Evolutionary conservation across 306 rosid genomes (phyloP), one percentile per base, ranked within the genome.

Genomic region (Cucurbita moschata): DNA sequence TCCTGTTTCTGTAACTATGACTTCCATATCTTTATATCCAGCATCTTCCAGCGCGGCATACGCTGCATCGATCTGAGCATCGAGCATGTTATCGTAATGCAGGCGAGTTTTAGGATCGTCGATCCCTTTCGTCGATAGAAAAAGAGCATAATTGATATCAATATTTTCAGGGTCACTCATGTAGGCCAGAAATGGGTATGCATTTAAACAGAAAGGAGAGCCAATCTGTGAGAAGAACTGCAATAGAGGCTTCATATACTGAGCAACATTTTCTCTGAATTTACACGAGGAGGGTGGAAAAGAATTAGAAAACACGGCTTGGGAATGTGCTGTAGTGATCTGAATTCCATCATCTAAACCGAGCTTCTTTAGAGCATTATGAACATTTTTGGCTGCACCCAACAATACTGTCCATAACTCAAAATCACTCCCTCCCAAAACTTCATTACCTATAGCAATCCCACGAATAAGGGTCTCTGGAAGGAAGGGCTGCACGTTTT

Each of bases 41-140:
- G 90, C 92, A 83, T 82, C 80, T 85, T 87, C 96, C 71, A 93
- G 70, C 67, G 98, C 98, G 8, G 90, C 80, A 77, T 90, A 88
- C 47, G 96, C 90, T 47, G 97, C 98, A 82, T 90, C 98, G 64
- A 93, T 90, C 88, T 88, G 96, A 80, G 97, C 97, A 84, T 93
- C 98, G 26, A 93, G 93, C 98, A 90, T 86, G 83, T 93, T 93
- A 78, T 90, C 97, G 76, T 93, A 93, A 80, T 83, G 97, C 57
- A 88, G 89, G 30, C 70, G 75, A 56, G 82, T 88, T 69, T 75
- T 81, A 3, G 86, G 86, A 81, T 93, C 98, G 43, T 76, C 73
- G 75, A 88, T 87, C 72, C 94, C 96, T 65, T 83, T 35, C 10
- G 88, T 82, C 47, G 90, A 76, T 82, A 86, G 76, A 77, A 93